Base-by-base conservation (phyloP, 2,329 filamentous ascomycete species). In the Pseudogymnoascus sp. region DNA sequence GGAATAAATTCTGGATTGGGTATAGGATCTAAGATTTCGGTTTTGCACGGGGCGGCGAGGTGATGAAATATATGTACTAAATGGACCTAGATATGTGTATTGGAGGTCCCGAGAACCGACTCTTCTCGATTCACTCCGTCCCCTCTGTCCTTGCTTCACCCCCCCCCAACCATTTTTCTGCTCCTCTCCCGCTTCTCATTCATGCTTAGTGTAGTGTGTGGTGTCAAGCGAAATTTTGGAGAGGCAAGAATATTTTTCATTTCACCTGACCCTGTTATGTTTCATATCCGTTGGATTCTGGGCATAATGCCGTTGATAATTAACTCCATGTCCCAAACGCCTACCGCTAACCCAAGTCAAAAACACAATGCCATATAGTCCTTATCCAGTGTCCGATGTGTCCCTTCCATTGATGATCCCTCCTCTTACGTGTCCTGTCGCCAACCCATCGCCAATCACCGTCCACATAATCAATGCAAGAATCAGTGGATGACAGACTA, bases 1-100 rank as follows among this genome's bases (percentile, higher is more conserved):
- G 3, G 18, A 9, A 60, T 39, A 35, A 45, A 57, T 58, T 21
- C 41, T 58, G 59, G 55, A 35, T 30, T 60, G 34, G 59, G 37
- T 60, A 33, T 34, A 26, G 21, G 39, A 28, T 48, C 39, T 48
- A 48, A 28, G 21, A 13, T 28, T 48, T 48, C 4, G 8, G 6
- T 4, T 28, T 48, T 26, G 7, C 2, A 10, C 2, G 21, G 39
- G 21, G 39, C 6, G 13, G 21, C 39, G 21, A 26, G 26, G 39
- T 7, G 21, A 21, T 48, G 39, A 48, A 28, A 26, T 21, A 48
- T 28, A 6, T 48, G 39, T 48, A 48, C 39, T 26, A 48, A 48
- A 28, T 28, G 21, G 39, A 21, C 7, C 13, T 15, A 28, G 39
- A 48, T 45, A 26, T 28, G 39, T 28, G 39, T 26, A 48, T 3